These are phyloP conservation scores for Moricandia moricandioides DNA, from an alignment of 345 rosid species.

Conservation along the genomic window DNA sequence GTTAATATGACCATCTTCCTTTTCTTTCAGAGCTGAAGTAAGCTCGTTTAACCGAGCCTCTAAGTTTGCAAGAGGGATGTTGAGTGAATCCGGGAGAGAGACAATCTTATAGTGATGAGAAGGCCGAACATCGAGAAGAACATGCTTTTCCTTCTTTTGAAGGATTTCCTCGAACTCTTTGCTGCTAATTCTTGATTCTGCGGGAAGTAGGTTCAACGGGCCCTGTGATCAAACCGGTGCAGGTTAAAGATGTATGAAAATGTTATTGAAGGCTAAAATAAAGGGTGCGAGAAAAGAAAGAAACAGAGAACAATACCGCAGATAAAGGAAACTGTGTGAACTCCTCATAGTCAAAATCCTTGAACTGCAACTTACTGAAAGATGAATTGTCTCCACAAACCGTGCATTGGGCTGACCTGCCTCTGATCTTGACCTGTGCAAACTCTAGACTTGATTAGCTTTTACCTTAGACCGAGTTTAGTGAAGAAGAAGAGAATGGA, in stretches of 20 bases:
- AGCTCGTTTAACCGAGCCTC: conserved; percentile 65
- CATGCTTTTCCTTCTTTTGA: conserved; percentile 44
- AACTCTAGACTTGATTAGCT: conserved; percentile 7
- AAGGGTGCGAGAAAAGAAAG: not conserved
- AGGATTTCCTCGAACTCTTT: conserved; percentile 54
- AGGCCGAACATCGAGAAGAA: conserved; percentile 84
- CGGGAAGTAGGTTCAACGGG: conserved; percentile 52
- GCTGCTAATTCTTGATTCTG: conserved; percentile 65
- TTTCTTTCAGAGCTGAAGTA: conserved; percentile 55
- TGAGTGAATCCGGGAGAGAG: conserved; percentile 72
- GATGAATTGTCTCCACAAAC: conserved; percentile 69
- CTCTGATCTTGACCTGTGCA: conserved; percentile 76
- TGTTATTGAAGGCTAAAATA: not conserved
- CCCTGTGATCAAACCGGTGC: conserved; percentile 40
- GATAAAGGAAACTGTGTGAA: conserved; percentile 76
- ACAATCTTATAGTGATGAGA: conserved; percentile 83
- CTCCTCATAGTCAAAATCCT: conserved; percentile 76
- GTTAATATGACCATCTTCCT: conserved; percentile 31
- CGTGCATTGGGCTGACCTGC: conserved; percentile 66
- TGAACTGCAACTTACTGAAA: conserved; percentile 55
- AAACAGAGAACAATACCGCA: conserved; percentile 38
- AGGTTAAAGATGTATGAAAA: not conserved
- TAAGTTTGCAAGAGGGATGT: conserved; percentile 62
- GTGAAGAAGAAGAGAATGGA: not conserved
- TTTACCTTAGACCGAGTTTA: not conserved